Conservation (phyloP, 306 rosid genomes). For the Lithocarpus polystachyus region DNA sequence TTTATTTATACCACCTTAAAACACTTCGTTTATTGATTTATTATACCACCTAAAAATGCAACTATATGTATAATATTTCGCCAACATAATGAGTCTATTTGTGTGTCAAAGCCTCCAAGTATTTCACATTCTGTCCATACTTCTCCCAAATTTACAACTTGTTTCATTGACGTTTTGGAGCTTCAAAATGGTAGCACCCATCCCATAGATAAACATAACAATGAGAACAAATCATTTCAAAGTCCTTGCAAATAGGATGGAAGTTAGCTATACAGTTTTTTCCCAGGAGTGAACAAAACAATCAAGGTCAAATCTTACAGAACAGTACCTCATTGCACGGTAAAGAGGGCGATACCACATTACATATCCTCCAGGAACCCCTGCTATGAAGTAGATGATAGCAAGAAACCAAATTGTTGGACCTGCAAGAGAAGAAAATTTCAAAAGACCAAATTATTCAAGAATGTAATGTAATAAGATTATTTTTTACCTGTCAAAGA, state of each 20-base stretch:
- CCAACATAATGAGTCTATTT: background rate
- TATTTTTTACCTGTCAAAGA: background rate
- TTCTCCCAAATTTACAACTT: constrained; percentile 3
- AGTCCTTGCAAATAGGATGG: constrained; percentile 9
- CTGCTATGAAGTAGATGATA: constrained; percentile 67
- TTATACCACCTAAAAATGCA: too few species aligned
- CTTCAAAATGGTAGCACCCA: constrained; percentile 14
- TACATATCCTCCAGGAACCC: constrained; percentile 73
- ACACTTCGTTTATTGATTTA: too few species aligned
- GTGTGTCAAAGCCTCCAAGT: background rate
- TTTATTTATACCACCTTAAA: background rate
- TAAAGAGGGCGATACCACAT: constrained; percentile 99
- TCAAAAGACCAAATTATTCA: constrained; percentile 14
- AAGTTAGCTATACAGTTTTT: constrained; percentile 20
- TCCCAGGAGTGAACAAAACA: constrained; percentile 18
- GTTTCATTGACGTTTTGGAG: constrained; percentile 6
- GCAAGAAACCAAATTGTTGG: constrained; percentile 84
- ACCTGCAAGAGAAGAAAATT: constrained; percentile 49
- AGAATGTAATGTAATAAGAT: constrained; percentile 11
- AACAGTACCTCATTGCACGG: constrained; percentile 83
- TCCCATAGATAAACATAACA: background rate
- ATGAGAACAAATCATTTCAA: background rate
- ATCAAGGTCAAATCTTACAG: constrained; percentile 3
- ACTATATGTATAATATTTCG: background rate
- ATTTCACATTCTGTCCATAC: constrained; percentile 13